phyloP scores from a whole-genome alignment of 768 basidiomycete species.

The Coprinellus micaceus region DNA sequence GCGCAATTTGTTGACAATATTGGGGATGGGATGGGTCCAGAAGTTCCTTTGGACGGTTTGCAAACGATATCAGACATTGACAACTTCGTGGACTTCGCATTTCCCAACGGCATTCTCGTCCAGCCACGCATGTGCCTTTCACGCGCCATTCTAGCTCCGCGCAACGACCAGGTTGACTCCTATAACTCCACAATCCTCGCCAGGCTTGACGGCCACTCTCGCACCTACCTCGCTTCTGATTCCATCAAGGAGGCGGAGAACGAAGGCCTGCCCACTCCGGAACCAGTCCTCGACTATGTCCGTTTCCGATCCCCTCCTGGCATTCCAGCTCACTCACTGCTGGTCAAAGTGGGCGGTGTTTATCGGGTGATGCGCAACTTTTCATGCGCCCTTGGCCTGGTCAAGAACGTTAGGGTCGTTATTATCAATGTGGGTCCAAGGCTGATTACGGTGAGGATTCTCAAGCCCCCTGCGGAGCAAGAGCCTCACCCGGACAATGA shows the following conservation, averaged over 20 bases:
- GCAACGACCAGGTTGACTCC: constrained; percentile 30
- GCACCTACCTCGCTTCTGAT: not conserved
- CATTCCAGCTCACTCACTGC: not conserved
- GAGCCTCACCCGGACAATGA: no score
- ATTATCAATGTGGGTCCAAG: constrained; percentile 22
- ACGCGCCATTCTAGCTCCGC: constrained; percentile 35
- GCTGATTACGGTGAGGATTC: not conserved
- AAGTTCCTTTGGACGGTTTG: constrained; percentile 18
- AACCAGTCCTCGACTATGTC: not conserved
- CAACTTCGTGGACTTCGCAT: not conserved
- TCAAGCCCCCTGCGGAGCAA: no score
- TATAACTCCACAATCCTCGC: constrained; percentile 31
- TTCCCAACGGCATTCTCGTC: not conserved
- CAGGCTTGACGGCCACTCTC: constrained; percentile 16
- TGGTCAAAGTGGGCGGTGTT: constrained; percentile 28
- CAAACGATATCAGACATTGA: no score
- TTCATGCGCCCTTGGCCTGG: constrained; percentile 31
- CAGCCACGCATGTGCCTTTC: constrained; percentile 12
- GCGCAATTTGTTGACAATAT: constrained; percentile 35
- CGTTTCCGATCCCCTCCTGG: not conserved
- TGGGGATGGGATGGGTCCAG: constrained; percentile 29
- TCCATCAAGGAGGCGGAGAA: not conserved
- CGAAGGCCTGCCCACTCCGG: not conserved
- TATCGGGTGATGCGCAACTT: constrained; percentile 36
- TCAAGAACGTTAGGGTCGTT: constrained; percentile 37